phyloP scores from a whole-genome alignment of 2,329 filamentous ascomycete species.

The Eutypella sp. region DNA sequence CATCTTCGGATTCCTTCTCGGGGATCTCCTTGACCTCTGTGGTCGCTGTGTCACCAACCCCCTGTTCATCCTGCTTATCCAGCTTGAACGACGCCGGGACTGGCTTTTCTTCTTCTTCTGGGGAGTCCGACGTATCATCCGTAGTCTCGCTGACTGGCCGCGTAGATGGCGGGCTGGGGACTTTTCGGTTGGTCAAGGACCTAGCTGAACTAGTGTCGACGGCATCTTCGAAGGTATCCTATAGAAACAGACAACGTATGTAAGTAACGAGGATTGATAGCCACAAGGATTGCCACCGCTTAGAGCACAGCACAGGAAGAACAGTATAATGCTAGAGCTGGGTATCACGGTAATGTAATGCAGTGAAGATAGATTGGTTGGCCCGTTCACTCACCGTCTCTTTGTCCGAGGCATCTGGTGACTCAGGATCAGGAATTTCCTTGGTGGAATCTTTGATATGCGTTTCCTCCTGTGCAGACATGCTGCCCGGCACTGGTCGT shows the following conservation, averaged over 20 bases:
- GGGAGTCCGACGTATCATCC: slow-evolving; percentile 12
- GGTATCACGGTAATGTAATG: slow-evolving; percentile 5
- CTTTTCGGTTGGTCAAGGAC: slow-evolving; percentile 53
- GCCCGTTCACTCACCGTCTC: slow-evolving; percentile 30
- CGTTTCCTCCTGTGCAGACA: slow-evolving; percentile 27
- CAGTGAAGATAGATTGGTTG: slow-evolving; percentile 6
- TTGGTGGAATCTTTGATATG: slow-evolving; percentile 16
- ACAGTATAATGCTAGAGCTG: no score
- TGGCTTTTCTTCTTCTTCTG: slow-evolving; percentile 11
- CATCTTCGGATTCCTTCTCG: slow-evolving; percentile 4
- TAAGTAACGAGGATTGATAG: no score
- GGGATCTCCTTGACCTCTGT: no score
- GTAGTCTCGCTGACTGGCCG: slow-evolving; percentile 21
- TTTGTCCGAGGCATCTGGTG: slow-evolving; percentile 31
- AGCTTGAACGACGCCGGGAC: slow-evolving; percentile 6
- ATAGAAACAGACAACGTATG: slow-evolving; percentile 3
- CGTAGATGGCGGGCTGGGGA: slow-evolving; percentile 30
- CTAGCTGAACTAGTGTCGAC: slow-evolving; percentile 59
- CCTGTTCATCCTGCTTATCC: slow-evolving; percentile 24
- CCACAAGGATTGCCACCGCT: no score
- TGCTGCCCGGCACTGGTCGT: slow-evolving; percentile 14
- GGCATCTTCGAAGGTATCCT: slow-evolving; percentile 84
- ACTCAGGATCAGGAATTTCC: slow-evolving; percentile 20
- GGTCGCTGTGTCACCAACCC: slow-evolving; percentile 11
- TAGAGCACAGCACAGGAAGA: no score